Evolutionary conservation across 2,329 filamentous ascomycete genomes (phyloP), one percentile per base, ranked within the genome.

Genomic region (Trichoderma lentiforme): DNA sequence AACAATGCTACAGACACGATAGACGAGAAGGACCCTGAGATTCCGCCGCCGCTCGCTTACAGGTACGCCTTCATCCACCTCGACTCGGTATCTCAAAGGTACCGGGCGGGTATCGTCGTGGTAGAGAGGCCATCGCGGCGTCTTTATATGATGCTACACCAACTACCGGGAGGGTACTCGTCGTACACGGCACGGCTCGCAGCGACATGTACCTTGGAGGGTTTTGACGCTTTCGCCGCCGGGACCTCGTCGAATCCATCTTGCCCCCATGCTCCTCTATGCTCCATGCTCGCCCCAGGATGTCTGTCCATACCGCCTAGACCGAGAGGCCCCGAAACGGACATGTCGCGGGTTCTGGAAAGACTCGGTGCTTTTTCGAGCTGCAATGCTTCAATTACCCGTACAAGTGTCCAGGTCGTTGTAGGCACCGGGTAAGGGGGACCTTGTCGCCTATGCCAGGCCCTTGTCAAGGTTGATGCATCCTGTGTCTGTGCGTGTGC

Each of bases 11-110:
- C 34, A 51, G 53, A 47, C 65, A 60, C 53, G 65, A 69, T 69
- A 69, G 65, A 69, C 65, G 65, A 69, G 65, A 24, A 39, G 53
- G 65, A 47, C 65, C 65, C 65, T 58, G 51, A 68, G 65, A 68
- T 68, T 68, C 24, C 65, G 51, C 53, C 14, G 65, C 65, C 65
- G 65, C 65, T 30, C 39, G 24, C 51, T 68, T n/a, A 36, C 15
- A 39, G 63, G 30, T 28, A 66, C 30, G 34, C 24, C 24, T 18
- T 36, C 21, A 12, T 56, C 61, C 24, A 56, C 24, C 47, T 56
- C 21, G 32, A 12, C 7, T 39, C n/a, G 63, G 63, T n/a, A 57
- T 39, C 14, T 57, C 5, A 24, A 14, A 57, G 47, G 63, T 57
- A 66, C 30, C 14, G 11, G 24, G 30, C 47, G 26, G 21, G 63